Evolutionary conservation across 106 monocot species (phyloP), one percentile per base, ranked within the genome.

Genomic region (Chionographis japonica): DNA sequence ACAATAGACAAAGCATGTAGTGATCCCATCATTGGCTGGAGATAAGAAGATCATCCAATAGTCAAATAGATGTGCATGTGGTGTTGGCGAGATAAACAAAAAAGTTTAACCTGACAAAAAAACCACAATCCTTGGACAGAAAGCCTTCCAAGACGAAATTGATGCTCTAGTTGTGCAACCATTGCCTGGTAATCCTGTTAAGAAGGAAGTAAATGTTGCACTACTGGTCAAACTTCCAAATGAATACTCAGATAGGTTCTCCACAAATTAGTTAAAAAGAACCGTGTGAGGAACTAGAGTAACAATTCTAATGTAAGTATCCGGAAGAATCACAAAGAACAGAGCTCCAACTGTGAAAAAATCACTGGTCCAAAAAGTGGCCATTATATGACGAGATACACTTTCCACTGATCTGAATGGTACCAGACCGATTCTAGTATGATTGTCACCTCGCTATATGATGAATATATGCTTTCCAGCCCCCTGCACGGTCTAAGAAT

Each of bases 101-200:
- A 43, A 56, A 72, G 7, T 8, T 12, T 8, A 51, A 99, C 98
- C 90, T 99, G 98, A 76, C 98, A 99, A 63, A 79, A 99, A 62
- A 99, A 99, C 98, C 89, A 99, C 20, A 99, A 72, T 27, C 90
- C 90, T 63, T 99, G 98, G 54, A 90, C 77, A 38, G 98, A 93
- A 60, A 93, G 90, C 63, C 87, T 93, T 58, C 98, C 98, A 70
- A 93, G 80, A 40, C 85, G 98, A 69, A 98, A 99, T 42, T 99
- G 98, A 62, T 99, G 98, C 65, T 99, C 98, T 15, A 93, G 75
- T 66, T 99, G 98, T 62, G 98, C 93, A 63, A 88, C 93, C 98
- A 99, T 90, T 41, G 89, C 90, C 65, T 99, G 98, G 58, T 93
- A 99, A 77, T 99, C 98, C 98, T 99, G 73, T 55, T 40, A 49